These are phyloP conservation scores for Corymbia citriodora DNA, from an alignment of 441 rosid species.

Conservation along the genomic window DNA sequence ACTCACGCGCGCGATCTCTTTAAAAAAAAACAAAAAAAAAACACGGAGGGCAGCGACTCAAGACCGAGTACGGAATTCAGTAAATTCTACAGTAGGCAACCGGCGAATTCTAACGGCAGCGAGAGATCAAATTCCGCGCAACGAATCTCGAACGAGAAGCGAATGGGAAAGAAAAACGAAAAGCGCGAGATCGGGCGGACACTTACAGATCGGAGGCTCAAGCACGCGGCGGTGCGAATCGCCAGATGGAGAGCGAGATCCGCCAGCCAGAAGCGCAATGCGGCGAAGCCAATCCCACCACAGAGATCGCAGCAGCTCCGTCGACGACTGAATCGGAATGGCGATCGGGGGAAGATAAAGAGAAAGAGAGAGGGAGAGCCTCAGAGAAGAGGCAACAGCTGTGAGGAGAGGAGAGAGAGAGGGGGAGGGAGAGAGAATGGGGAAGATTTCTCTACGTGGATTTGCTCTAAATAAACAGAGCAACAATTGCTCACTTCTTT, in stretches of 20 bases:
- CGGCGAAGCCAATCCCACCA: neutral
- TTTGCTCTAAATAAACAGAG: neutral
- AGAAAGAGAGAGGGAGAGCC: neutral
- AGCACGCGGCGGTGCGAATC: neutral
- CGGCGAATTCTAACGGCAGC: neutral
- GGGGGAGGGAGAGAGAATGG: neutral
- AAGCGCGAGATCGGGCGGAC: neutral
- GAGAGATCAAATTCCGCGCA: neutral
- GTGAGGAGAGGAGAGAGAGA: neutral
- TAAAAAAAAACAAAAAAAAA: neutral
- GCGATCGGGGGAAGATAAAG: neutral
- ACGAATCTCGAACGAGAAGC: neutral
- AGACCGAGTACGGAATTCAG: neutral
- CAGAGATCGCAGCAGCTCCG: neutral
- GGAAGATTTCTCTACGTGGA: neutral
- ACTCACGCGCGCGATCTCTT: neutral
- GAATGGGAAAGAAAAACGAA: neutral
- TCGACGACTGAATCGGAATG: neutral
- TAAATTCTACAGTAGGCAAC: neutral
- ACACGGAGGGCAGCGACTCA: neutral
- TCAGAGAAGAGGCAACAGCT: neutral
- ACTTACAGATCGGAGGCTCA: conserved; percentile 2
- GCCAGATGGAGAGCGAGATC: conserved; percentile 7
- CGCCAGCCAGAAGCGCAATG: neutral
- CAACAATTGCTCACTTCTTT: neutral